Evolutionary conservation across 2,329 filamentous ascomycete genomes (phyloP), one percentile per base, ranked within the genome.

Genomic region (Hymenoscyphus scutula): DNA sequence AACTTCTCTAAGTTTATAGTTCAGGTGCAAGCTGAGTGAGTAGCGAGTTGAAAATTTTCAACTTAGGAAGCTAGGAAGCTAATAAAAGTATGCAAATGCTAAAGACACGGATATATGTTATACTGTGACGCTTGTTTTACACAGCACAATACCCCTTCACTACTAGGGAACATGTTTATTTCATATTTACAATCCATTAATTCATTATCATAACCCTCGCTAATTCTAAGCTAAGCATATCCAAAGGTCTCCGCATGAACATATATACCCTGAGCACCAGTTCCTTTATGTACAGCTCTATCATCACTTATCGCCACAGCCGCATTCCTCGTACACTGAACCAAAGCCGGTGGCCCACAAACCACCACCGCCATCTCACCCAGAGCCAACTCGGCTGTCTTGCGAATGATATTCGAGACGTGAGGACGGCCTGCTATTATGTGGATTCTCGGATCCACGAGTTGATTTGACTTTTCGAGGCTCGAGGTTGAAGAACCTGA

Each of bases 291-390:
- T 32, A 89, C 84, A 3, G 84, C 86, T 32, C 86, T 77, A 73
- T 89, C 86, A 71, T 89, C 85, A 66, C 84, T 86, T 51, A 89
- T 68, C 8, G 71, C 77, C 2, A 83, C 84, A 0, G 84, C 84
- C 61, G 77, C 80, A 15, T 77, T 79, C 62, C 85, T 79, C 5
- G 85, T 81, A 65, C 83, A 79, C n/a, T 80, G 77, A 3, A 82
- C 80, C 55, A 89, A 70, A 0, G 82, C 80, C 1, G 74, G 71
- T 0, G 84, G 84, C 15, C 86, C 86, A 69, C 87, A 89, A 0
- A 84, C 85, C 1, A 87, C 81, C 0, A 89, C 82, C 0, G 82
- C 85, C 34, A 80, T 86, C 73, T 89, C 86, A 2, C 87, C 86
- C 13, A 79, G 72, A 0, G 86, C 85, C 55, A 80, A 76, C 71